phyloP scores from a whole-genome alignment of 805 yeast species.

The Dipodascus albidus region DNA sequence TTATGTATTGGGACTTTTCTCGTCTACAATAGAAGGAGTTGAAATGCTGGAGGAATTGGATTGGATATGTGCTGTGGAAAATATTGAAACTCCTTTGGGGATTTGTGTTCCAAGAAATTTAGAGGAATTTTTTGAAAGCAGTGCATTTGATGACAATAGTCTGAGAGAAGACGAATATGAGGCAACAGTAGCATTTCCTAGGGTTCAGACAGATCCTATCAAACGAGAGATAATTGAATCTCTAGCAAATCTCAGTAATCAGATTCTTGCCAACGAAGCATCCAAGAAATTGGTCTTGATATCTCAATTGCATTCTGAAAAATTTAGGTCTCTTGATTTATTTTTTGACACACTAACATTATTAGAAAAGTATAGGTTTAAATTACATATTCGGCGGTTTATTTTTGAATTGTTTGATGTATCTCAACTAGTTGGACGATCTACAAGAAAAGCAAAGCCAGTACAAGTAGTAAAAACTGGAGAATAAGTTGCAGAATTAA shows the following conservation, averaged over 20 bases:
- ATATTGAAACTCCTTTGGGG: conserved; percentile 30
- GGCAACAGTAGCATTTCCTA: conserved; percentile 13
- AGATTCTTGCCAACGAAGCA: conserved; percentile 40
- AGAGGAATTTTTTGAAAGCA: conserved; percentile 7
- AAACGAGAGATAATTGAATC: conserved; percentile 17
- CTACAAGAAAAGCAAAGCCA: conserved; percentile 26
- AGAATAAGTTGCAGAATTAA: no score
- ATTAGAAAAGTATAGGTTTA: conserved; percentile 47
- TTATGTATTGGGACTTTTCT: conserved; percentile 61
- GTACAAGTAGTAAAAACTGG: no score
- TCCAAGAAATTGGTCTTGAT: conserved; percentile 45
- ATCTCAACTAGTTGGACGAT: conserved; percentile 38
- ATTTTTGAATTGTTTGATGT: conserved; percentile 54
- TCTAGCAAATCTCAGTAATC: conserved; percentile 47
- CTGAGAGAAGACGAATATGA: not conserved
- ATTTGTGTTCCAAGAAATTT: conserved; percentile 31
- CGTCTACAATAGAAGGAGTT: conserved; percentile 65
- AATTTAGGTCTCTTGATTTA: conserved; percentile 45
- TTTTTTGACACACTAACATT: conserved; percentile 40
- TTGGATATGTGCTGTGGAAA: conserved; percentile 49
- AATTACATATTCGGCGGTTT: conserved; percentile 51
- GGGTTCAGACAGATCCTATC: conserved; percentile 13
- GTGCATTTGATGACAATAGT: not conserved
- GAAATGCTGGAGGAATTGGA: conserved; percentile 77
- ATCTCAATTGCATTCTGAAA: conserved; percentile 37